Conservation (phyloP, 2,329 filamentous ascomycete species). For the Colletotrichum euphorbiae region DNA sequence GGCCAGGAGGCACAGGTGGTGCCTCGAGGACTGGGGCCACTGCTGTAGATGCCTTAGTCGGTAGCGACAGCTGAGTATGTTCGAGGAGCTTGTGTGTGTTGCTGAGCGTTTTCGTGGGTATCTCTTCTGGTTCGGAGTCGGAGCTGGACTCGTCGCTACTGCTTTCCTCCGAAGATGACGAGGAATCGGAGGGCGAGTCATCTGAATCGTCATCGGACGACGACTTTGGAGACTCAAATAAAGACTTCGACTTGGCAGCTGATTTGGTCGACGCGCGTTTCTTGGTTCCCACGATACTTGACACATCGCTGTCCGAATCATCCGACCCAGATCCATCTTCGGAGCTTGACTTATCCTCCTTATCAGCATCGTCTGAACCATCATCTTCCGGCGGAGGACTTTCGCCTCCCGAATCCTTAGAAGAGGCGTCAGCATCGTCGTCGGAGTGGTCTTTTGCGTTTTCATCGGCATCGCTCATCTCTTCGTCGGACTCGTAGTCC, state of each 20-base stretch:
- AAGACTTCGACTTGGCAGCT: not conserved
- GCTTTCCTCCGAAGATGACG: constrained; percentile 28
- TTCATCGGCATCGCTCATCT: not conserved
- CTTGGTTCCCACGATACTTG: not conserved
- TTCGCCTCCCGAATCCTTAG: constrained; percentile 1
- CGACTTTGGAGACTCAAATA: not conserved
- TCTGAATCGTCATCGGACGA: not conserved
- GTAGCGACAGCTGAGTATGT: not conserved
- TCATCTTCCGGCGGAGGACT: not conserved
- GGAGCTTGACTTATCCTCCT: not conserved
- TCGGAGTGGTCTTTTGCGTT: not conserved
- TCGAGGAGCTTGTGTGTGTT: constrained; percentile 17
- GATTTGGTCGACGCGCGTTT: not conserved
- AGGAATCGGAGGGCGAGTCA: constrained; percentile 6
- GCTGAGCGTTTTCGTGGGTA: constrained; percentile 47
- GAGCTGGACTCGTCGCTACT: constrained; percentile 43
- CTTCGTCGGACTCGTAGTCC: constrained; percentile 7
- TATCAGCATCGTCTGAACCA: not conserved
- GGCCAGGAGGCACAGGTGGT: constrained; percentile 47
- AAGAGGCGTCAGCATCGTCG: not conserved
- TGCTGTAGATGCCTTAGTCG: constrained; percentile 18
- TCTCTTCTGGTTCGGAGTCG: constrained; percentile 50
- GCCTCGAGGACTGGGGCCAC: constrained; percentile 24
- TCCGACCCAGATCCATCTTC: constrained; percentile 32
- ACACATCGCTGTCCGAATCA: constrained; percentile 35